Evolutionary conservation across 2,329 filamentous ascomycete genomes (phyloP), one percentile per base, ranked within the genome.

Genomic region (Epichloe scottii): DNA sequence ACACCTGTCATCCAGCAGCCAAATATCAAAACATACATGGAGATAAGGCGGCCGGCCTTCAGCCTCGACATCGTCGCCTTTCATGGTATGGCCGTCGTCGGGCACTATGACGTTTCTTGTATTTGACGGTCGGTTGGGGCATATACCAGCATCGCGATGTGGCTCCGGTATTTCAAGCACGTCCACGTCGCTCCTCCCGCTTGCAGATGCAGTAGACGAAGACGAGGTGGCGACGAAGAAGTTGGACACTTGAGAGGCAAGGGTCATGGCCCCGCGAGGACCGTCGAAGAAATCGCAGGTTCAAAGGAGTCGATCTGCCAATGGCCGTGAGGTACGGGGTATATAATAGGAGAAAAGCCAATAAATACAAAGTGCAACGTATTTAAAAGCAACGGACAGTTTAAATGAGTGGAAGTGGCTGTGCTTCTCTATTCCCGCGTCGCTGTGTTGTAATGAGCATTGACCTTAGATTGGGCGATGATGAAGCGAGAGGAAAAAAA

Each of bases 31-130:
- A 65, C 69, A 53, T 60, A 72, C 69, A 59, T 73, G 70, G 51
- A 68, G 57, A 56, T 71, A 73, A 48, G 70, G 70, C 57, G 70
- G 70, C 47, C 70, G 68, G 52, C 62, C 68, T 57, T 73, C 70
- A 55, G 64, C 59, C 58, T 69, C 69, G 51, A 71, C 61, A 60
- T 70, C 63, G 42, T 66, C 62, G 55, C 62, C 56, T 46, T 57
- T 64, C 68, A 69, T 70, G 57, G 55, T 64, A 58, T 61, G 58
- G 51, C 57, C 49, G 53, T 52, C 53, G 50, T 56, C 53, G 53
- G 58, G 54, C 54, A 58, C 57, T 52, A 55, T 59, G 54, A 51
- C 60, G 51, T 53, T 54, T 44, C 56, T 59, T 56, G 33, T 34
- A 38, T 58, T 61, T 44, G 60, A 59, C 57, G 54, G 58, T 54